Evolutionary conservation across 2,329 filamentous ascomycete genomes (phyloP).

Genomic region (Teratosphaeria epicoccoides): DNA sequence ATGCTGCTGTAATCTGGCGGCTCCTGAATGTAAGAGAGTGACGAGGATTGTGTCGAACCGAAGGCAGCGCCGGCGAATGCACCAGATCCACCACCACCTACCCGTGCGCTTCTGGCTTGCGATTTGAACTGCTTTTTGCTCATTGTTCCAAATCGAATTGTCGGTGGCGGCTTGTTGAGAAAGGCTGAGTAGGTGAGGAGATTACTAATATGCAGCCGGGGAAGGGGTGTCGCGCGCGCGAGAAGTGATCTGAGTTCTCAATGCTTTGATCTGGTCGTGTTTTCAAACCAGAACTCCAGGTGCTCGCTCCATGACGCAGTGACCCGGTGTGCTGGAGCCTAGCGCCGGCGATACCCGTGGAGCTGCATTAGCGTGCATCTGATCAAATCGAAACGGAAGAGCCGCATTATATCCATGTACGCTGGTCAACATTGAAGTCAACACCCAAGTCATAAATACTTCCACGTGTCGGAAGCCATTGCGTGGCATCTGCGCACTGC

Average conservation of each 20-base stretch:
- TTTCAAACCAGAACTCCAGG: no score
- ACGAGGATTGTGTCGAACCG: slow-evolving; percentile 42
- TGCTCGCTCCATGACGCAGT: no score
- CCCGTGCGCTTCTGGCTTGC: slow-evolving; percentile 53
- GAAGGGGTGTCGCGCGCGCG: no score
- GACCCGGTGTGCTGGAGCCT: no score
- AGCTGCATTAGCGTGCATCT: not conserved
- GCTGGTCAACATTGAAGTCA: no score
- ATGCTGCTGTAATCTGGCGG: slow-evolving; percentile 70
- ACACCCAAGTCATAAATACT: no score
- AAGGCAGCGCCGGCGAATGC: slow-evolving; percentile 30
- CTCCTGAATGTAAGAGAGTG: slow-evolving; percentile 76
- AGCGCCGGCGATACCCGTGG: not conserved
- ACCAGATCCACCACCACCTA: slow-evolving; percentile 30
- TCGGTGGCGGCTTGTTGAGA: not conserved
- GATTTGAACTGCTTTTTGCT: slow-evolving; percentile 52
- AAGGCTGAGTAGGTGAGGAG: not conserved
- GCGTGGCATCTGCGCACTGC: no score
- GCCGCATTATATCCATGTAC: not conserved
- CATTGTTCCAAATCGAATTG: slow-evolving; percentile 29
- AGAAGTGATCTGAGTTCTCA: no score
- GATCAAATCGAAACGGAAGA: not conserved
- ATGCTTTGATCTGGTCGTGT: no score
- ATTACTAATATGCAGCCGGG: not conserved
- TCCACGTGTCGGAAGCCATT: no score